phyloP scores from a whole-genome alignment of 169 alveolate species.

The Plasmodium cynomolgi region DNA sequence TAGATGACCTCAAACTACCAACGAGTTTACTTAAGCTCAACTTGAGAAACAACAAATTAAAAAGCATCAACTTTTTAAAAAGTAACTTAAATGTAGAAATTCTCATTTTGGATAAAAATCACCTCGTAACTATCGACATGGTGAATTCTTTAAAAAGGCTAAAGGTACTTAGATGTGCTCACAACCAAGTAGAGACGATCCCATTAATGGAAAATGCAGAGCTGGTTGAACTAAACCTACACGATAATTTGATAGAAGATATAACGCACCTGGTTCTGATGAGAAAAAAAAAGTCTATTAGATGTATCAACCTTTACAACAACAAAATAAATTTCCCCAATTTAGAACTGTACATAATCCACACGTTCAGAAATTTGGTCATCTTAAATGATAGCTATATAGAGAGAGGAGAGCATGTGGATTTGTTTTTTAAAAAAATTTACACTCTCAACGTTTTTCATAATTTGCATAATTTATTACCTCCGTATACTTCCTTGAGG shows the following conservation, averaged over 20 bases:
- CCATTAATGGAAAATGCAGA: slow-evolving; percentile 31
- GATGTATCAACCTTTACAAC: slow-evolving; percentile 27
- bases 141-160: slow-evolving; percentile 4
- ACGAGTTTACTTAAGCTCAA: slow-evolving; percentile 13
- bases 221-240: slow-evolving; percentile 38
- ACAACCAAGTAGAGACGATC: slow-evolving; percentile 16
- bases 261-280: slow-evolving; percentile 30
- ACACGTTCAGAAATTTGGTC: slow-evolving; percentile 36
- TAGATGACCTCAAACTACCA: slow-evolving; percentile 27
- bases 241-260: slow-evolving; percentile 45
- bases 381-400: slow-evolving; percentile 34
- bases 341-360: slow-evolving; percentile 27
- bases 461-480: slow-evolving; percentile 40
- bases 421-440: slow-evolving; percentile 31
- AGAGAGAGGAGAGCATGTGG: slow-evolving; percentile 12
- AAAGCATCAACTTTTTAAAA: slow-evolving; percentile 9
- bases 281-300: slow-evolving; percentile 16
- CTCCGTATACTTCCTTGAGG: slow-evolving; percentile 61
- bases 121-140: slow-evolving; percentile 6
- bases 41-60: slow-evolving; percentile 35
- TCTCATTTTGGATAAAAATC: slow-evolving; percentile 27
- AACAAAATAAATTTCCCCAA: slow-evolving; percentile 56
- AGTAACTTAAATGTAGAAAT: slow-evolving; percentile 8
- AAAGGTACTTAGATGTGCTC: slow-evolving; percentile 52
- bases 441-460: slow-evolving; percentile 55